Evolutionary conservation across 2,329 filamentous ascomycete genomes (phyloP).

Genomic region (Colletotrichum orchidophilum): DNA sequence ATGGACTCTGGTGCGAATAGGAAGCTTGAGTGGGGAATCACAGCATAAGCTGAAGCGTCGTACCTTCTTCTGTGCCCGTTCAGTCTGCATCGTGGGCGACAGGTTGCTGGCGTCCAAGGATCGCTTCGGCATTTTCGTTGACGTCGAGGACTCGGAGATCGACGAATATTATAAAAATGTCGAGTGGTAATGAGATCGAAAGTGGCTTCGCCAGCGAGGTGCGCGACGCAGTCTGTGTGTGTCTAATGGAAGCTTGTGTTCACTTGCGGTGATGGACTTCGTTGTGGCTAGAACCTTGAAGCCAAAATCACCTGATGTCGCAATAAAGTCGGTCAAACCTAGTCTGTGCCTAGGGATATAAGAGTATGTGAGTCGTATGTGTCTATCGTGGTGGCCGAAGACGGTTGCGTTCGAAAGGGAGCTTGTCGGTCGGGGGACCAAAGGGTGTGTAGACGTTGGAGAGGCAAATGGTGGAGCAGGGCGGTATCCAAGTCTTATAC

Average conservation of each 20-base stretch:
- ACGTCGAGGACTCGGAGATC: constrained; percentile 18
- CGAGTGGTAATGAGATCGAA: not conserved
- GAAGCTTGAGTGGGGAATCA: not conserved
- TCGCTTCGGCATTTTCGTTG: constrained; percentile 50
- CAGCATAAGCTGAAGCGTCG: constrained; percentile 13
- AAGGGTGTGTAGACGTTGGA: not conserved
- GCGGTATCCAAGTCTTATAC: constrained; percentile 30
- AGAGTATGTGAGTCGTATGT: not conserved
- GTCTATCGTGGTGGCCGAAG: not conserved
- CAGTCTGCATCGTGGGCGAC: constrained; percentile 41
- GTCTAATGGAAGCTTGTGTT: not conserved
- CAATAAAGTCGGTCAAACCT: not conserved
- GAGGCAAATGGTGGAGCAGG: constrained; percentile 7
- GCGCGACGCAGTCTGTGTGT: not conserved
- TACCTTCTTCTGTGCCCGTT: constrained; percentile 43
- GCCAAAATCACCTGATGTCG: constrained; percentile 8
- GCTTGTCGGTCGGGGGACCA: constrained; percentile 4
- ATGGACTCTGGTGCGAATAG: not conserved
- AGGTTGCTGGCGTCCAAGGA: constrained; percentile 42
- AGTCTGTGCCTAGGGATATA: not conserved
- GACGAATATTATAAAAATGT: constrained; percentile 14
- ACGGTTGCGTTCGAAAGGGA: not conserved
- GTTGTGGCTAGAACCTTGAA: constrained; percentile 28
- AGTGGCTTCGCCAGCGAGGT: not conserved
- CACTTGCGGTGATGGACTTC: constrained; percentile 19